Conservation (phyloP, 192 early-diverging fungal species). For the Rhizoclosmatium globosum region DNA sequence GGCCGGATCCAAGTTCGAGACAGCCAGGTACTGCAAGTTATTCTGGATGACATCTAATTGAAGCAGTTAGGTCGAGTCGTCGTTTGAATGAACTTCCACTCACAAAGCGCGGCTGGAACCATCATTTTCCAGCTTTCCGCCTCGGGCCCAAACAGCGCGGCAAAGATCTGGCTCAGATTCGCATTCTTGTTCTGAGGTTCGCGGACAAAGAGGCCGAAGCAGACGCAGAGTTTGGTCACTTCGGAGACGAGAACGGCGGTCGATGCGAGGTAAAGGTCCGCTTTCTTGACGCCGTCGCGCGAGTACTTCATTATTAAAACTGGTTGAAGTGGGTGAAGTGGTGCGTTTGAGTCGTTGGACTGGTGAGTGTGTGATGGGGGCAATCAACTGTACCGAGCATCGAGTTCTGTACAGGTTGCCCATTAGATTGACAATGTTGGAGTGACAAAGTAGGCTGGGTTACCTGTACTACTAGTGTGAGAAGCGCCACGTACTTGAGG, state of each 20-base stretch:
- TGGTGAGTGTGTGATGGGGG: neutral
- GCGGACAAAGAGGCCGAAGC: constrained; percentile 42
- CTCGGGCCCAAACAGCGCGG: constrained; percentile 58
- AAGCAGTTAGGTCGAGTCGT: neutral
- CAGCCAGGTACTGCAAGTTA: constrained; percentile 93
- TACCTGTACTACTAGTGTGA: constrained; percentile 91
- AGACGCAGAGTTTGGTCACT: constrained; percentile 77
- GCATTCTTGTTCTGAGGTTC: constrained; percentile 14
- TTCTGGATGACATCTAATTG: constrained; percentile 93
- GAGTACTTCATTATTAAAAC: constrained; percentile 94
- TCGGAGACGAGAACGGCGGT: constrained; percentile 94
- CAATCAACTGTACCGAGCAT: constrained; percentile 28
- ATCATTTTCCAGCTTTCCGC: constrained; percentile 82
- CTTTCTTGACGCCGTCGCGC: constrained; percentile 52
- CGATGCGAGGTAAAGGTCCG: constrained; percentile 76
- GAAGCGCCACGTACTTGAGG: constrained; percentile 84
- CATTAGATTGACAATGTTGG: no score
- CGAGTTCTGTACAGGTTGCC: constrained; percentile 20
- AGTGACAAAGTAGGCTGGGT: neutral
- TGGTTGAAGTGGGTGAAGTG: neutral
- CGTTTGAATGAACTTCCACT: neutral
- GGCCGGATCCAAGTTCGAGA: constrained; percentile 86
- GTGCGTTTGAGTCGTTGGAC: no score
- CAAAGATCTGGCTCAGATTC: constrained; percentile 37
- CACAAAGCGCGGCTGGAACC: constrained; percentile 79